These are phyloP conservation scores for Lotmaria passim DNA, from an alignment of 208 protist genomes.

Conservation along the genomic window DNA sequence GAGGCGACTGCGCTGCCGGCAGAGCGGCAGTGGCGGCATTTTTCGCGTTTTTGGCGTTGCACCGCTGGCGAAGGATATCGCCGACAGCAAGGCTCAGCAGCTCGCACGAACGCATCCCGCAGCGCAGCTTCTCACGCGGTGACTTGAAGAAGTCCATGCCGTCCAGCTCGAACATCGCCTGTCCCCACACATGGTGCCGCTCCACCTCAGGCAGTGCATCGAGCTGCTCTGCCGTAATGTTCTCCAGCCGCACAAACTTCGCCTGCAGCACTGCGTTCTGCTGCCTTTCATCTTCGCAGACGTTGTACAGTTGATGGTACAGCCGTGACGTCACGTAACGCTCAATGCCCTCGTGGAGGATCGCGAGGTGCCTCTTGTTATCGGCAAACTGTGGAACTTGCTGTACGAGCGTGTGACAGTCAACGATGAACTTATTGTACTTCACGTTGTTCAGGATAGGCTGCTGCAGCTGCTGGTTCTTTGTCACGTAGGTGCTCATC, in stretches of 20 bases:
- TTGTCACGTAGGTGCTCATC: constrained; percentile 60
- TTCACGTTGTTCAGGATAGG: constrained; percentile 26
- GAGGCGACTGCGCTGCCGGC: too few species aligned
- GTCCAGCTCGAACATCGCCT: constrained; percentile 84
- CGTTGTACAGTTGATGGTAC: constrained; percentile 64
- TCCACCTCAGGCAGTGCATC: constrained; percentile 74
- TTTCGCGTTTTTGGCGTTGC: constrained; percentile 5
- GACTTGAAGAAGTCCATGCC: constrained; percentile 90
- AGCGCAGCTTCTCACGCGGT: constrained; percentile 78
- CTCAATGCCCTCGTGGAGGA: constrained; percentile 75
- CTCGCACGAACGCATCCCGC: constrained; percentile 68
- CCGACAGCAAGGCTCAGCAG: constrained; percentile 55
- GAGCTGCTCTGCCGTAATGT: constrained; percentile 49
- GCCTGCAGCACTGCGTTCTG: constrained; percentile 44
- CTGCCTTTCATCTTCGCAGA: constrained; percentile 42
- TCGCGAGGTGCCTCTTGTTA: constrained; percentile 22
- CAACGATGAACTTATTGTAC: constrained; percentile 33
- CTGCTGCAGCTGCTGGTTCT: constrained; percentile 37
- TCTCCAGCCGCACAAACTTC: constrained; percentile 46
- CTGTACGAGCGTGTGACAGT: constrained; percentile 29
- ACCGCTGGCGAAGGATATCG: constrained; percentile 46
- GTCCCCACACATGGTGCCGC: constrained; percentile 70
- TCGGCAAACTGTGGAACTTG: constrained; percentile 29
- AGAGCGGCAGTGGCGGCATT: not conserved
- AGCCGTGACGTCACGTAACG: constrained; percentile 79